phyloP scores from a whole-genome alignment of 2,329 filamentous ascomycete genomes.

The Neophaeococcomyces mojaviensis region DNA sequence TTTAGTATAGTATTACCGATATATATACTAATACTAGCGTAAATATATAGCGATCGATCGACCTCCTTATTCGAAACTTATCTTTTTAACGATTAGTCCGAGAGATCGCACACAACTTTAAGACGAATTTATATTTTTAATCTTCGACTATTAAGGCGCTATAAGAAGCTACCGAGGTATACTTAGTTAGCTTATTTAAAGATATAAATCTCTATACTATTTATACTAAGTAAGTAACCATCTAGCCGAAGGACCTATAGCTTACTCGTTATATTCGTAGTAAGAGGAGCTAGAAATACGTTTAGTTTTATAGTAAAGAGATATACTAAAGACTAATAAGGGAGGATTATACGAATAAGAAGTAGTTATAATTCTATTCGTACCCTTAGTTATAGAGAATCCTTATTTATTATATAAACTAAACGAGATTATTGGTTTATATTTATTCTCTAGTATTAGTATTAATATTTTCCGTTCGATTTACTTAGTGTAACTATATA shows the following conservation, averaged over 20 bases:
- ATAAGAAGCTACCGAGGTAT: conserved; percentile 93
- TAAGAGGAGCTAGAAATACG: neutral
- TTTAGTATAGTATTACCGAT: neutral
- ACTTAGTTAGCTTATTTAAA: conserved; percentile 92
- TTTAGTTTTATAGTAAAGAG: no score
- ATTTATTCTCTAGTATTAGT: no score
- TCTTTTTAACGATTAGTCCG: conserved; percentile 43
- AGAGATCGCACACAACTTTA: conserved; percentile 46
- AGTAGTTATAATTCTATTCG: no score
- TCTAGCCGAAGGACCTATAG: conserved; percentile 97
- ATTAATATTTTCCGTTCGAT: no score
- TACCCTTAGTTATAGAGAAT: no score
- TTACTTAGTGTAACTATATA: no score
- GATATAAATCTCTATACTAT: conserved; percentile 94
- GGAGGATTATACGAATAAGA: no score
- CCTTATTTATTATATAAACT: no score
- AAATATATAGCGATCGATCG: conserved; percentile 53
- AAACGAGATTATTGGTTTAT: no score
- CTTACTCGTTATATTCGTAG: conserved; percentile 74
- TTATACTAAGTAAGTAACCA: conserved; percentile 91
- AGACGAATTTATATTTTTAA: conserved; percentile 80
- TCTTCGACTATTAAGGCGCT: conserved; percentile 87
- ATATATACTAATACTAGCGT: neutral
- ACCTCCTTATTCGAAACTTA: conserved; percentile 65
- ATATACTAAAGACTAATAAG: no score